Conservation (phyloP, 176 grass and related monocot genomes). For the Panicum miliaceum region DNA sequence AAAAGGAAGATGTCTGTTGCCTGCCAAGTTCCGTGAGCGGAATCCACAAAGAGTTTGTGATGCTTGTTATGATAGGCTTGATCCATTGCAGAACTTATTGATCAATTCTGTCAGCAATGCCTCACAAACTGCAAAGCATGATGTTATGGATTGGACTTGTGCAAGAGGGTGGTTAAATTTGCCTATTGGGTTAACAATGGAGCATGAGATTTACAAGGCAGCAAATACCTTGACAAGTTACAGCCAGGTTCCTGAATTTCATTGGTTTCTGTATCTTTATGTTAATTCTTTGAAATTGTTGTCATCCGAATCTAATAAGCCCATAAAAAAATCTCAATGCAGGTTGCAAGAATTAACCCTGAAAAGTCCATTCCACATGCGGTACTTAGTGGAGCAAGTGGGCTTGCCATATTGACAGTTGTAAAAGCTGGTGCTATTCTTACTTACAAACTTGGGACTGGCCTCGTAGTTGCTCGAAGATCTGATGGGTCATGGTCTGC, state of each 20-base stretch:
- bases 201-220: slow-evolving; percentile 91
- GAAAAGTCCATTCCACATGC: slow-evolving; percentile 79
- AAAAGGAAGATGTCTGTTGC: slow-evolving; percentile 71
- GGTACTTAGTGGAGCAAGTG: slow-evolving; percentile 78
- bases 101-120: slow-evolving; percentile 79
- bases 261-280: not conserved
- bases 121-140: slow-evolving; percentile 74
- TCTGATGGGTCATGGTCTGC: slow-evolving; percentile 90
- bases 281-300: not conserved
- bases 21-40: slow-evolving; percentile 67
- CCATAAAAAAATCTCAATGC: slow-evolving; percentile 23
- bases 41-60: slow-evolving; percentile 86
- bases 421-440: slow-evolving; percentile 80
- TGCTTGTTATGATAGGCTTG: slow-evolving; percentile 84
- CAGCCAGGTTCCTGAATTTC: slow-evolving; percentile 51
- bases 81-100: slow-evolving; percentile 80
- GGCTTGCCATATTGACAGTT: slow-evolving; percentile 87
- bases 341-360: slow-evolving; percentile 76
- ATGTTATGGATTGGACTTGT: slow-evolving; percentile 91
- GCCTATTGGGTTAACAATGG: slow-evolving; percentile 86
- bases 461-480: slow-evolving; percentile 78
- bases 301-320: not conserved
- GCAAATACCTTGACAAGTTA: slow-evolving; percentile 70
- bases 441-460: slow-evolving; percentile 91
- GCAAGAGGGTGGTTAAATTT: slow-evolving; percentile 85